A percentile compares a stretch with the other conserved stretches of the same genome.
phyloP scores from a whole-genome alignment of 371 early-diverging fungal genomes.

The Haplosporangium sp. region DNA sequence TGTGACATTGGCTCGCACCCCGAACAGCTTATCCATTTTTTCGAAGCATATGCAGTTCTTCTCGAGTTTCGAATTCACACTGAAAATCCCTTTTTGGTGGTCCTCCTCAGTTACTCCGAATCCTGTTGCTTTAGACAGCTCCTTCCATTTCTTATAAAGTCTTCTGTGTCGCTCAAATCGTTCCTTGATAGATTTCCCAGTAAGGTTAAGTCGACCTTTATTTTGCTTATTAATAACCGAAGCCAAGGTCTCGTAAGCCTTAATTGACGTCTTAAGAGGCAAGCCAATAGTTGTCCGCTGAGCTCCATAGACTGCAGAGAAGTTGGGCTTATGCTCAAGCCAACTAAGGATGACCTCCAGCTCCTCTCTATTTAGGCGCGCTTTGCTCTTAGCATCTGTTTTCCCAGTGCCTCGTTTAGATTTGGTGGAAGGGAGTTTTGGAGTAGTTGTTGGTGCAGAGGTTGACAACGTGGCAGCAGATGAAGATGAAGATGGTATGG shows the following conservation, averaged over 20 bases:
- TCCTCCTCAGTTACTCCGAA: neutral
- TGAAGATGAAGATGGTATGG: neutral
- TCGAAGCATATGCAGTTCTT: neutral
- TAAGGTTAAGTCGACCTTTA: neutral
- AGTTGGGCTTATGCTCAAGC: neutral
- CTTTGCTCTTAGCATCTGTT: neutral
- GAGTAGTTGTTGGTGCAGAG: neutral
- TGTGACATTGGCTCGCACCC: neutral
- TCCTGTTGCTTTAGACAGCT: neutral
- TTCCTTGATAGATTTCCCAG: neutral
- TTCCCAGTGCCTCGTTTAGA: neutral
- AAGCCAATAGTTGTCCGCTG: neutral
- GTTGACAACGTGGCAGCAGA: neutral
- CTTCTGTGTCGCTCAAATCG: neutral
- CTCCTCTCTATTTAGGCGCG: neutral
- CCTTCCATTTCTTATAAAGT: conserved; percentile 1
- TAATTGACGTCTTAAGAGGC: neutral
- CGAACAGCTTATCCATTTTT: neutral
- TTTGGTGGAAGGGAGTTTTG: neutral
- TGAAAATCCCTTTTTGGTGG: neutral
- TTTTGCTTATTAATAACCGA: neutral
- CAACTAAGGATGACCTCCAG: neutral
- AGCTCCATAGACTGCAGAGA: neutral
- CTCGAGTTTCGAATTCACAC: neutral
- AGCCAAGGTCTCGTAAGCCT: neutral